These are phyloP conservation scores for Trichosporon sp. DNA, from an alignment of 1,284 basidiomycete species.

Conservation along the genomic window DNA sequence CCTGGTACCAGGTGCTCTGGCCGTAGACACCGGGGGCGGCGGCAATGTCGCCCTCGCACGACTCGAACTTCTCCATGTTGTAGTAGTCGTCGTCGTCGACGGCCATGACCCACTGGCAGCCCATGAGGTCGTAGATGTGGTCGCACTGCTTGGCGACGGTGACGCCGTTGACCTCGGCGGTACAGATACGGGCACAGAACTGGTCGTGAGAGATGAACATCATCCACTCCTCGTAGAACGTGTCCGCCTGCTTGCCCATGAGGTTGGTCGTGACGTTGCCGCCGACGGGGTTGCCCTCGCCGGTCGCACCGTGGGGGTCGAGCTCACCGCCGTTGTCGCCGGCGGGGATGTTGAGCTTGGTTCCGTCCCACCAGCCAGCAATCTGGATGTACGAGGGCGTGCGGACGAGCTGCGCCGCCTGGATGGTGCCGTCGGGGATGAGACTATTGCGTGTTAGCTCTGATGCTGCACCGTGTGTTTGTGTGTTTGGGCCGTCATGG, in stretches of 20 bases:
- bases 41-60: constrained; percentile 48
- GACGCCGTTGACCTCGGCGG: constrained; percentile 42
- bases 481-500: background rate
- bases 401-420: constrained; percentile 45
- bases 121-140: constrained; percentile 50
- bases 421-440: constrained; percentile 47
- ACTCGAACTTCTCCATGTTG: constrained; percentile 47
- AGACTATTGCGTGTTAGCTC: constrained; percentile 23
- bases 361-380: constrained; percentile 50
- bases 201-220: constrained; percentile 48
- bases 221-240: constrained; percentile 55
- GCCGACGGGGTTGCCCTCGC: constrained; percentile 55
- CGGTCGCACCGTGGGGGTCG: constrained; percentile 53
- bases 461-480: background rate
- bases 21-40: constrained; percentile 49
- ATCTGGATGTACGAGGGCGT: constrained; percentile 52
- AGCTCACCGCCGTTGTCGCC: constrained; percentile 54
- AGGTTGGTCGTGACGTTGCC: constrained; percentile 53
- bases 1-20: constrained; percentile 47
- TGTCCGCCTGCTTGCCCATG: constrained; percentile 9
- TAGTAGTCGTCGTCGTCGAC: constrained; percentile 43
- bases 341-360: constrained; percentile 43
- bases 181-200: constrained; percentile 52
- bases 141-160: constrained; percentile 40
- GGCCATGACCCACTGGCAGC: constrained; percentile 52